Percentiles rank a stretch among this genome's conserved stretches.
phyloP scores from a whole-genome alignment of 208 protist species.

The Leishmania aethiopica region DNA sequence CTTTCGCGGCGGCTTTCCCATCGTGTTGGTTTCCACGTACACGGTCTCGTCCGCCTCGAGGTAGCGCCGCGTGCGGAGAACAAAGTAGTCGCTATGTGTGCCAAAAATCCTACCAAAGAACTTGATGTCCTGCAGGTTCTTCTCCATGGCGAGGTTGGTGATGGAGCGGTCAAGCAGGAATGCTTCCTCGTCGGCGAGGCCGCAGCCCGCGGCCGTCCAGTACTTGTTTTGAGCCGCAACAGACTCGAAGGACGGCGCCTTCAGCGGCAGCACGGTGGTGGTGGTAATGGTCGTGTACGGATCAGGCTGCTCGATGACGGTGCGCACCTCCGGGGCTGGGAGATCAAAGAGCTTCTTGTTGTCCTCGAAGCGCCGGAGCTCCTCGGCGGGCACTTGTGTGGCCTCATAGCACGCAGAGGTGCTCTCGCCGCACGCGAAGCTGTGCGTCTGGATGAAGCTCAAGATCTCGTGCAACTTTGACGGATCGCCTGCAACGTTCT shows the following conservation, averaged over 20 bases:
- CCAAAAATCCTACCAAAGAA: constrained; percentile 94
- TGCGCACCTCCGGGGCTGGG: constrained; percentile 76
- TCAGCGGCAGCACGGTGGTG: constrained; percentile 80
- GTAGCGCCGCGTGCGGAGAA: constrained; percentile 82
- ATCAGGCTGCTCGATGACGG: constrained; percentile 88
- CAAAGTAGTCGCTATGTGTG: constrained; percentile 77
- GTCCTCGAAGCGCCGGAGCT: constrained; percentile 67
- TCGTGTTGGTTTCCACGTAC: constrained; percentile 88
- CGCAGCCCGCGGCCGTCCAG: constrained; percentile 74
- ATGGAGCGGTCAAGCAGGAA: constrained; percentile 91
- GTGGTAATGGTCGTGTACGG: constrained; percentile 92
- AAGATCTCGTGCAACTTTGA: constrained; percentile 78
- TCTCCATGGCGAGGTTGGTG: constrained; percentile 88
- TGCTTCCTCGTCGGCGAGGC: constrained; percentile 82
- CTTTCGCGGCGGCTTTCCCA: constrained; percentile 85
- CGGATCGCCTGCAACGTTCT: constrained; percentile 73
- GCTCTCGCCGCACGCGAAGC: constrained; percentile 79
- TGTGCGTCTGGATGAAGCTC: constrained; percentile 78
- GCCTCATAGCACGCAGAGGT: constrained; percentile 72
- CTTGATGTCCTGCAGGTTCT: constrained; percentile 81
- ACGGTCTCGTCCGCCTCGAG: constrained; percentile 74
- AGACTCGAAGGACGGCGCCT: constrained; percentile 75
- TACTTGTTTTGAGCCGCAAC: constrained; percentile 78
- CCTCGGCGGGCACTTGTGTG: constrained; percentile 55
- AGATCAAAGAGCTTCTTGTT: constrained; percentile 82